Evolutionary conservation across 345 rosid genomes (phyloP).

Genomic region (Salix viminalis): DNA sequence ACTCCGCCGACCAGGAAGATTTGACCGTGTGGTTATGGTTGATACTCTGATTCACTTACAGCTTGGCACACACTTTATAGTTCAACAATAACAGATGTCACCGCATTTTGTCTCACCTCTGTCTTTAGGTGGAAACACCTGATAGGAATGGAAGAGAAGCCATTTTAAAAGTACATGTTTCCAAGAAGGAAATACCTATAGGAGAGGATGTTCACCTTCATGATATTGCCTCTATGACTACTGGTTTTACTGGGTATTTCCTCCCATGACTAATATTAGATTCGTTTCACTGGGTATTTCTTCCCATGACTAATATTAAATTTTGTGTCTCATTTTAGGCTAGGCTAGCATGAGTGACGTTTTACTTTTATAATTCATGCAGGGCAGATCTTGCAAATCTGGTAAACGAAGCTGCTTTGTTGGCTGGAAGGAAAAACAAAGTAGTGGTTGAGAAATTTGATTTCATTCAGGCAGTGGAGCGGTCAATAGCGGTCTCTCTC

Average conservation of each 20-base stretch:
- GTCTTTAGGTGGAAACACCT: constrained; percentile 78
- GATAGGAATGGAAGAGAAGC: constrained; percentile 92
- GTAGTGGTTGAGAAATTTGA: constrained; percentile 66
- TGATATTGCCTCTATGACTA: constrained; percentile 87
- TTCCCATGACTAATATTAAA: neutral
- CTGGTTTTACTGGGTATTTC: constrained; percentile 92
- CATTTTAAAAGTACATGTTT: constrained; percentile 76
- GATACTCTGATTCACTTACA: constrained; percentile 26
- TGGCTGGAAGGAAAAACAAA: constrained; percentile 90
- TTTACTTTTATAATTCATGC: constrained; percentile 24
- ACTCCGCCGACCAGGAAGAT: constrained; percentile 95
- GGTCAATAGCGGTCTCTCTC: constrained; percentile 74
- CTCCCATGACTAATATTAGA: constrained; percentile 1
- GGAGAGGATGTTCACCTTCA: constrained; percentile 68
- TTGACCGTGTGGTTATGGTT: constrained; percentile 93
- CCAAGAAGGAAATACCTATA: constrained; percentile 80
- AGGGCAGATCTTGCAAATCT: constrained; percentile 98
- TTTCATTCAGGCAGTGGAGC: constrained; percentile 93
- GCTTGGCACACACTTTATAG: neutral
- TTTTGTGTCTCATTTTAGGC: constrained; percentile 2
- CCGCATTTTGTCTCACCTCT: constrained; percentile 5
- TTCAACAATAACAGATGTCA: constrained; percentile 3
- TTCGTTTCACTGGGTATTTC: constrained; percentile 55
- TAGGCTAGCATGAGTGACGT: neutral
- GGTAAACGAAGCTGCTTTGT: constrained; percentile 96